Conservation (phyloP, 2,329 filamentous ascomycete genomes). For the Fusarium sp. region DNA sequence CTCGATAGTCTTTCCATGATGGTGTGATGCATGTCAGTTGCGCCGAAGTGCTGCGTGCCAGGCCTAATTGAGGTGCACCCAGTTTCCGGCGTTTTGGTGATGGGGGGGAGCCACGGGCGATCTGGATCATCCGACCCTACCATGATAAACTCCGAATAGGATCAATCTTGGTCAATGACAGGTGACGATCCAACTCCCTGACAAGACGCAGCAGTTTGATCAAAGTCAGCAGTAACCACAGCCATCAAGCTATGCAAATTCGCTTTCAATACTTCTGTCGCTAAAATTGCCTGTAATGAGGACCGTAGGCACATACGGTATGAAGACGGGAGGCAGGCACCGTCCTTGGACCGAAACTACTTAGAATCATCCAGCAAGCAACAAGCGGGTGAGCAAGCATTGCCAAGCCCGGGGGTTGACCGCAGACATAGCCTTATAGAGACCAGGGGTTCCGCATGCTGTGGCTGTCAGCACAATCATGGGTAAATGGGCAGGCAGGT, state of each 20-base stretch:
- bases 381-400: constrained; percentile 39
- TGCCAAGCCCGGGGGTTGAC: constrained; percentile 34
- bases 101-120: constrained; percentile 40
- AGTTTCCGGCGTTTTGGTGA: constrained; percentile 43
- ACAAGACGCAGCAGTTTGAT: background rate
- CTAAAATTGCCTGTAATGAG: background rate
- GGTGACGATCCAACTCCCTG: background rate
- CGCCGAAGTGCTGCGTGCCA: constrained; percentile 31
- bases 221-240: background rate
- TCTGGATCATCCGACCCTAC: constrained; percentile 27
- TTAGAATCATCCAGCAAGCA: constrained; percentile 17
- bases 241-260: background rate
- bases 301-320: background rate
- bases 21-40: constrained; percentile 34
- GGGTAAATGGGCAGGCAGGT: constrained; percentile 5
- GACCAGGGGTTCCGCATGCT: constrained; percentile 34
- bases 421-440: constrained; percentile 46
- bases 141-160: constrained; percentile 13
- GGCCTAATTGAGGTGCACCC: constrained; percentile 30
- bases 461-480: constrained; percentile 36
- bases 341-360: constrained; percentile 12
- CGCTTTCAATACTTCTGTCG: background rate
- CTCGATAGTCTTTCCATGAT: constrained; percentile 22
- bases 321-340: background rate
- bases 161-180: background rate